phyloP scores from a whole-genome alignment of 208 protist genomes.

The Acanthamoeba castellanii region DNA sequence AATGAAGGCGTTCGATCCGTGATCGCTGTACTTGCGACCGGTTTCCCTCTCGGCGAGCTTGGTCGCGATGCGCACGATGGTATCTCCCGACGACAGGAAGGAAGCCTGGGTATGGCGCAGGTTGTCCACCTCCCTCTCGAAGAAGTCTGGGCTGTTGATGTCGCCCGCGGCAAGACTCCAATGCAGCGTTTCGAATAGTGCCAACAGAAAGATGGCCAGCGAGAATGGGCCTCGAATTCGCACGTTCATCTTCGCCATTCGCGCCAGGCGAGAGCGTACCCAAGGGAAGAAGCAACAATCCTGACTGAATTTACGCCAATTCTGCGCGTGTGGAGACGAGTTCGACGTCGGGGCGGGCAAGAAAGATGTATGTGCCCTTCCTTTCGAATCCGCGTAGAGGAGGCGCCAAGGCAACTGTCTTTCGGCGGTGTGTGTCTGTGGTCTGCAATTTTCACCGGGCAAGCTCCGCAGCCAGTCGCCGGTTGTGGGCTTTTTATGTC shows the following conservation, averaged over 20 bases:
- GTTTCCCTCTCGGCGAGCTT: constrained; percentile 24
- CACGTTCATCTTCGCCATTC: background rate
- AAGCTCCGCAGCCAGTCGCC: too few relatives aligned
- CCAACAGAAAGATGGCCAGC: background rate
- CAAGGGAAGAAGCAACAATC: background rate
- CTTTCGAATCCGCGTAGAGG: background rate
- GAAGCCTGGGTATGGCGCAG: background rate
- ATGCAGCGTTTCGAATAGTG: constrained; percentile 1
- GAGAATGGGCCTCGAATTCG: constrained; percentile 43
- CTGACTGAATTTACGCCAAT: background rate
- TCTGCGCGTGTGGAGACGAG: background rate
- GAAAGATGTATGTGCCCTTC: background rate
- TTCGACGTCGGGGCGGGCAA: background rate
- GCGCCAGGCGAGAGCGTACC: background rate
- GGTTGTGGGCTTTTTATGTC: background rate
- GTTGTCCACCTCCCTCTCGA: constrained; percentile 48
- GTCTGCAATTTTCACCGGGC: too few relatives aligned
- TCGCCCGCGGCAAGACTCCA: background rate
- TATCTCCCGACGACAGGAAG: constrained; percentile 11
- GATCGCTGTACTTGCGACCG: background rate
- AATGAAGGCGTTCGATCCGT: background rate
- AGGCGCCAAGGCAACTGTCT: too few relatives aligned
- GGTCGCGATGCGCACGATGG: background rate
- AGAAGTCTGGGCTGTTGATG: background rate
- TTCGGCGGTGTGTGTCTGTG: too few relatives aligned